Base-by-base conservation (phyloP, 2,329 filamentous ascomycete species). In the Didymella keratinophila region DNA sequence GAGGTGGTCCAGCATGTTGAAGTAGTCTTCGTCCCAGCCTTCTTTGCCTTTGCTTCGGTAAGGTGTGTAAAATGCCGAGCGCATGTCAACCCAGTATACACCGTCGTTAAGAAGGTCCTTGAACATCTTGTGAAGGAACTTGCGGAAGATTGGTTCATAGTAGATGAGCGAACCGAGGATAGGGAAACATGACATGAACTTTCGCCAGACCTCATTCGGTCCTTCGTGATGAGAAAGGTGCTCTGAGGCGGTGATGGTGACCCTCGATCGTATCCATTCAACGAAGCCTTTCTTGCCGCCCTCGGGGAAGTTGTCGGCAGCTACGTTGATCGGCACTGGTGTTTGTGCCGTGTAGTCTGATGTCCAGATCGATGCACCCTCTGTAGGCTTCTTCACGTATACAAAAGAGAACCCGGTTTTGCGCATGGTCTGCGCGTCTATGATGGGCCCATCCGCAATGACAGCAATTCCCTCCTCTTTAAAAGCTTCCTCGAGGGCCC, bases 111-210 rank as follows among this genome's bases (percentile, higher is more conserved):
- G 82, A 21, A 97, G 81, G 46, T 89, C 83, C 47, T 80, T 80
- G 76, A 96, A 86, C 67, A 97, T 82, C 21, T 86, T 84, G 27
- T 84, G 86, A 60, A 97, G 79, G 70, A 92, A 96, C 18, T 82
- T 81, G 23, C 92, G 87, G 78, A 91, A 94, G 62, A 98, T 91
- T 14, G 93, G 93, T 77, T 97, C 94, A 77, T 97, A 97, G 77
- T 90, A 91, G 47, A 97, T 83, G 50, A 97, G 85, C 16, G 87
- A 89, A 39, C 86, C 86, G 43, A 94, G 83, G 4, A 94, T 85
- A 2, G 83, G 78, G 76, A 97, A 97, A 61, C 89, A 90, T 43
- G 84, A 86, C 48, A 79, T 80, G 77, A 97, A 96, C 71, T 95
- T 93, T 23, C 82, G 80, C 93, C 93, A 97, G 53, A 96, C 89